phyloP scores from a whole-genome alignment of 305 asterid species.

The Fraxinus baroniana region DNA sequence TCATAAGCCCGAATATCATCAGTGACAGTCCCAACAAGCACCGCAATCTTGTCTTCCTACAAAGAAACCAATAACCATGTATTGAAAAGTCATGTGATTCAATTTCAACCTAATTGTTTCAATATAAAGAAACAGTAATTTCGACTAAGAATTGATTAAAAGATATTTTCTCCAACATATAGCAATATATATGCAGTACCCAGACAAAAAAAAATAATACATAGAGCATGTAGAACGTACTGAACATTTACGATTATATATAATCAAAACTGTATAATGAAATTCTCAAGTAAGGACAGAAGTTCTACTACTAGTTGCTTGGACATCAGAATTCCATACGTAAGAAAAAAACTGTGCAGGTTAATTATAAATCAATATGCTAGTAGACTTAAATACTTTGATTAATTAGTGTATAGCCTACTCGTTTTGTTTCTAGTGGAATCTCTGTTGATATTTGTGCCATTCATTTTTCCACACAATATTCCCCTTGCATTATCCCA shows the following conservation, averaged over 20 bases:
- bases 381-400: not conserved
- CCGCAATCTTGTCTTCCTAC: slow-evolving; percentile 82
- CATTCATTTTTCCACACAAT: not conserved
- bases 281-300: not conserved
- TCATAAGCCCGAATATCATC: slow-evolving; percentile 74
- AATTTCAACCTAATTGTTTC: too few relatives aligned
- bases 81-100: too few relatives aligned
- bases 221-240: not conserved
- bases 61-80: not conserved
- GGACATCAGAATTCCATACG: not conserved
- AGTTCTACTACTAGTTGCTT: not conserved
- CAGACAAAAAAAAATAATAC: too few relatives aligned
- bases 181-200: too few relatives aligned
- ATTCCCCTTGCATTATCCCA: not conserved
- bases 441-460: not conserved
- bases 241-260: not conserved
- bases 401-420: not conserved
- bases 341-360: not conserved
- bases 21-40: slow-evolving; percentile 73
- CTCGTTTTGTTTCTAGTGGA: not conserved
- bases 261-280: not conserved
- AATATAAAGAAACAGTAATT: too few relatives aligned
- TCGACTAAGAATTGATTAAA: too few relatives aligned
- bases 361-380: not conserved
- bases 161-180: too few relatives aligned